phyloP scores from a whole-genome alignment of 345 rosid genomes.

The Heritiera littoralis region DNA sequence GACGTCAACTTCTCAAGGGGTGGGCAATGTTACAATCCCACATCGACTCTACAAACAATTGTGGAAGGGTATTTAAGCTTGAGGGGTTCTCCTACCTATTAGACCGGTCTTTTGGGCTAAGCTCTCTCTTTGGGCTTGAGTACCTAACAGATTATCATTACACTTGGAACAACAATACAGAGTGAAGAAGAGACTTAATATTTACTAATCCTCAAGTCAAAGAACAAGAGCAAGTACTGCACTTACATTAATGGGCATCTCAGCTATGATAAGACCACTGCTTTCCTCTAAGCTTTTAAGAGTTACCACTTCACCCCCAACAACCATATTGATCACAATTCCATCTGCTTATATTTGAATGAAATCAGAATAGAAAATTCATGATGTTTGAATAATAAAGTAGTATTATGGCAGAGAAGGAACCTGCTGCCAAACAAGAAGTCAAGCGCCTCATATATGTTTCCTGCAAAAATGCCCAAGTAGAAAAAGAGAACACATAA shows the following conservation, averaged over 20 bases:
- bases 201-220: slow-evolving; percentile 2
- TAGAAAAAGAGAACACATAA: not conserved
- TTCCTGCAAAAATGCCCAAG: slow-evolving; percentile 54
- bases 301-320: slow-evolving; percentile 86
- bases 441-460: slow-evolving; percentile 70
- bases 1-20: too few species aligned
- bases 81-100: too few species aligned
- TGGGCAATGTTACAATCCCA: too few species aligned
- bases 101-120: too few species aligned
- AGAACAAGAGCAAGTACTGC: slow-evolving; percentile 3
- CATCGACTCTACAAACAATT: too few species aligned
- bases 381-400: not conserved
- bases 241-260: slow-evolving; percentile 90
- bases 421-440: slow-evolving; percentile 89
- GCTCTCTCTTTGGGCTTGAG: too few species aligned
- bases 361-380: slow-evolving; percentile 21
- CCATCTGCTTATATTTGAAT: slow-evolving; percentile 61
- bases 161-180: not conserved
- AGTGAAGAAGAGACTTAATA: not conserved
- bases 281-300: slow-evolving; percentile 80
- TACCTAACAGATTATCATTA: not conserved
- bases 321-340: slow-evolving; percentile 84
- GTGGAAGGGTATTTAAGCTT: too few species aligned
- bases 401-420: slow-evolving; percentile 5
- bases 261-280: slow-evolving; percentile 64